phyloP scores from a whole-genome alignment of 306 rosid genomes.

The Quercus rubra region DNA sequence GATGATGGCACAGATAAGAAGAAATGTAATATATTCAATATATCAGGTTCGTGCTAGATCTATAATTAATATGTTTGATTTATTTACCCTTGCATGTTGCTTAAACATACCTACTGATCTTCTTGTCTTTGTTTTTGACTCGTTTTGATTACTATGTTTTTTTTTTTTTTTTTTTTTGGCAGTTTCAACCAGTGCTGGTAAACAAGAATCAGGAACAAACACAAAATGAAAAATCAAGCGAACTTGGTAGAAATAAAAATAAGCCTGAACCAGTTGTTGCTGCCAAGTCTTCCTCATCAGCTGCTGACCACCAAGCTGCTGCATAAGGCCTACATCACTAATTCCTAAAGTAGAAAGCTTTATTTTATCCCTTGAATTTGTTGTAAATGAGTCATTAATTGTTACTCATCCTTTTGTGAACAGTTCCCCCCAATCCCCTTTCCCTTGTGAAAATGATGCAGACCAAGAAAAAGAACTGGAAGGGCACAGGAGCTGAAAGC shows the following conservation, averaged over 20 bases:
- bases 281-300: constrained; percentile 53
- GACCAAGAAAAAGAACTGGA: too few species aligned
- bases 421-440: too few species aligned
- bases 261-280: constrained; percentile 52
- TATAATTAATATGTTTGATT: background rate
- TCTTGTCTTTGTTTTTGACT: background rate
- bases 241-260: constrained; percentile 31
- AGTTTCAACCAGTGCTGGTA: constrained; percentile 88
- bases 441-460: too few species aligned
- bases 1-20: constrained; percentile 97
- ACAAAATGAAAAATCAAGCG: constrained; percentile 42
- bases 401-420: background rate
- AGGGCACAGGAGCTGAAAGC: too few species aligned
- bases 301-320: constrained; percentile 36
- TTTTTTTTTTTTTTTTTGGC: constrained; percentile 10
- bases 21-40: constrained; percentile 92
- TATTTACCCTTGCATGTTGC: background rate
- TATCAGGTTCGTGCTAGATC: constrained; percentile 64
- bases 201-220: constrained; percentile 59
- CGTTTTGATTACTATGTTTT: background rate
- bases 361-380: background rate
- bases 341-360: background rate
- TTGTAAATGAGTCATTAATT: background rate
- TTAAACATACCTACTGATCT: background rate
- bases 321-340: background rate